Base-by-base conservation (phyloP, 371 early-diverging fungal genomes). In the Mucor saturninus region DNA sequence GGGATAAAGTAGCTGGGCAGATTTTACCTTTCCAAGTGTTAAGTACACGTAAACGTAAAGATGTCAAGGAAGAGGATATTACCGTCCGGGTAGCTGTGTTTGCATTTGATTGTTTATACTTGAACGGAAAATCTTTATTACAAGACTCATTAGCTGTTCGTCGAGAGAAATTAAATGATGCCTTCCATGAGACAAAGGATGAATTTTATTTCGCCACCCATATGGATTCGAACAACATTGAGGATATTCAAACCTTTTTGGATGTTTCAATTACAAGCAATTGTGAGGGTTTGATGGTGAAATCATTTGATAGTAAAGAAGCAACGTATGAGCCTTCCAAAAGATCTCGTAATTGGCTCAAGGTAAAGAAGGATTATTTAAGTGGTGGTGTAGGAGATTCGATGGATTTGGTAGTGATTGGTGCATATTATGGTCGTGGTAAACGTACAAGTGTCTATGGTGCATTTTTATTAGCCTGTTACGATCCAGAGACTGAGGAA, bases 271-370 rank as follows among this genome's bases (percentile, higher is more conserved):
- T 98, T 32, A 75, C 73, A 30, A 93, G 85, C 56, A 95, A 94
- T 73, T 99, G 99, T 79, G 99, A 99, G 82, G 99, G 99, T 0
- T 68, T 99, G 58, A 99, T 99, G 99, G 92, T 99, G 59, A 99
- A 99, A 77, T 89, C 93, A 8, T 82, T 96, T 57, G 89, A 94
- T 54, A 88, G 89, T 14, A 75, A 86, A 3, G 90, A 91, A 48
- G 90, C 99, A 0, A 85, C 92, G 0, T 99, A 99, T 73, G 98
- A 98, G 69, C 99, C 99, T 5, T 97, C 97, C 28, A 95, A 95
- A 68, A 87, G 99, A 52, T 94, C 96, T 4, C 86, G 98, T 48
- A 99, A 99, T 71, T 99, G 99, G 99, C 89, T 99, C 40, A 99
- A 99, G 84, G 89, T 97, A 26, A 99, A 99, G 76, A 99, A 99